phyloP scores from a whole-genome alignment of 1,139 yeast genomes.

The Saccharomyces hybrid region DNA sequence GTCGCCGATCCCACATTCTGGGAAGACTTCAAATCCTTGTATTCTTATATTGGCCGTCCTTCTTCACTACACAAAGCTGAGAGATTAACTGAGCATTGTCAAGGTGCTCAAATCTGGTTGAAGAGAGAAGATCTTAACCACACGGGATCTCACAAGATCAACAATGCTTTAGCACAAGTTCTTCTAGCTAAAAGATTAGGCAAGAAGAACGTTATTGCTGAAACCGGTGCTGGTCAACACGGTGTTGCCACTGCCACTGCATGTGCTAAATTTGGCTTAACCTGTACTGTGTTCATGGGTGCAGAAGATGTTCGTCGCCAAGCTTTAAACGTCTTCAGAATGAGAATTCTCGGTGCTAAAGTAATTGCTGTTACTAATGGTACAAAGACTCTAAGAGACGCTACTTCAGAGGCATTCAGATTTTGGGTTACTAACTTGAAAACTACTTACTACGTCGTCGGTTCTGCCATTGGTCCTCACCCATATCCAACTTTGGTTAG shows the following conservation, averaged over 20 bases:
- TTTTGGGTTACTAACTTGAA: conserved; percentile 86
- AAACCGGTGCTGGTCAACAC: conserved; percentile 99
- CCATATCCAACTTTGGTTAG: conserved; percentile 97
- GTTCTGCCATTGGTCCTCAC: conserved; percentile 98
- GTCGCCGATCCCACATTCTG: conserved; percentile 85
- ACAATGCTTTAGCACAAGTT: conserved; percentile 93
- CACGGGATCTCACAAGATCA: conserved; percentile 96
- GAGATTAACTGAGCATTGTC: conserved; percentile 78
- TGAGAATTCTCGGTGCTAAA: conserved; percentile 92
- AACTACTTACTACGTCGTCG: conserved; percentile 88
- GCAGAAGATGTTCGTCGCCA: conserved; percentile 99
- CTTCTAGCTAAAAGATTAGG: conserved; percentile 88
- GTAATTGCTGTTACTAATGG: conserved; percentile 93
- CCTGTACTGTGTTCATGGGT: conserved; percentile 97
- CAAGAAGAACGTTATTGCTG: conserved; percentile 86
- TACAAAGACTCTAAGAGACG: conserved; percentile 92
- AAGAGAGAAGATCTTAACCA: conserved; percentile 97
- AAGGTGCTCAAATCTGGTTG: conserved; percentile 97
- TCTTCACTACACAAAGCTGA: conserved; percentile 88
- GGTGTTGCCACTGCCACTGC: conserved; percentile 99
- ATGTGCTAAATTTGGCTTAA: conserved; percentile 93
- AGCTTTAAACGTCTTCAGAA: conserved; percentile 94
- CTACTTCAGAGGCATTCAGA: conserved; percentile 94
- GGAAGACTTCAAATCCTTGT: conserved; percentile 81
- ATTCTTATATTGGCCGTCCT: conserved; percentile 92